These are phyloP conservation scores for Xerocomus nothofagi DNA, from an alignment of 1,284 basidiomycete species.

Conservation along the genomic window DNA sequence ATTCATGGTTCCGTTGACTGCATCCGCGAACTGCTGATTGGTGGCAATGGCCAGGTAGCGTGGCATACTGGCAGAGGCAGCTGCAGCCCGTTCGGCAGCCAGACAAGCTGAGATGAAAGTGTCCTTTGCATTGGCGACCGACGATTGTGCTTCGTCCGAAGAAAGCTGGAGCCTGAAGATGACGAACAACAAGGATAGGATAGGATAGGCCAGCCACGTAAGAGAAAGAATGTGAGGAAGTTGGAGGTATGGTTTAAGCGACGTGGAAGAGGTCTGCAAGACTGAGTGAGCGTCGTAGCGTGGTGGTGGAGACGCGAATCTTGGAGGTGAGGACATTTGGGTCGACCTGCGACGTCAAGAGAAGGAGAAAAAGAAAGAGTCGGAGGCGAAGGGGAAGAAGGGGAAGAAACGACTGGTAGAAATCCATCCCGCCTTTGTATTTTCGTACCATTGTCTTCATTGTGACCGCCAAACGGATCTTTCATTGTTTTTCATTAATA, in stretches of 20 bases:
- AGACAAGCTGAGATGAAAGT: slow-evolving; percentile 77
- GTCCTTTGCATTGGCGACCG: slow-evolving; percentile 67
- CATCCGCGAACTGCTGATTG: slow-evolving; percentile 75
- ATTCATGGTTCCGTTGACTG: slow-evolving; percentile 77
- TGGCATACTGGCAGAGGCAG: slow-evolving; percentile 80
- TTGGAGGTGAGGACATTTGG: slow-evolving; percentile 37
- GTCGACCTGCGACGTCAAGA: slow-evolving; percentile 51
- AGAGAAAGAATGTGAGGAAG: slow-evolving; percentile 81
- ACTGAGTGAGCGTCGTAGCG: slow-evolving; percentile 50
- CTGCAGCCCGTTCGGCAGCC: slow-evolving; percentile 82
- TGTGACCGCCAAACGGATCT: no score
- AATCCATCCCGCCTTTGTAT: slow-evolving; percentile 27
- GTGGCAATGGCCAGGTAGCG: slow-evolving; percentile 83
- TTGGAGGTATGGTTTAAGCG: slow-evolving; percentile 79
- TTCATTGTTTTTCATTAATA: slow-evolving; percentile 37
- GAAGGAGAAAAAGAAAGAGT: slow-evolving; percentile 18
- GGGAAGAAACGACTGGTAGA: no score
- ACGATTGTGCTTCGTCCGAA: slow-evolving; percentile 64
- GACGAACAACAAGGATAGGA: slow-evolving; percentile 85
- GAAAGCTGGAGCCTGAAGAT: slow-evolving; percentile 80
- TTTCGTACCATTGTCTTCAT: slow-evolving; percentile 3
- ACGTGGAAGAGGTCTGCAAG: slow-evolving; percentile 41
- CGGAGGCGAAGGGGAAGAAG: no score
- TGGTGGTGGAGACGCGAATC: slow-evolving; percentile 51
- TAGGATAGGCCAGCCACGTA: slow-evolving; percentile 81